Conservation (phyloP, 192 early-diverging fungal genomes). For the Mortierella alpina region DNA sequence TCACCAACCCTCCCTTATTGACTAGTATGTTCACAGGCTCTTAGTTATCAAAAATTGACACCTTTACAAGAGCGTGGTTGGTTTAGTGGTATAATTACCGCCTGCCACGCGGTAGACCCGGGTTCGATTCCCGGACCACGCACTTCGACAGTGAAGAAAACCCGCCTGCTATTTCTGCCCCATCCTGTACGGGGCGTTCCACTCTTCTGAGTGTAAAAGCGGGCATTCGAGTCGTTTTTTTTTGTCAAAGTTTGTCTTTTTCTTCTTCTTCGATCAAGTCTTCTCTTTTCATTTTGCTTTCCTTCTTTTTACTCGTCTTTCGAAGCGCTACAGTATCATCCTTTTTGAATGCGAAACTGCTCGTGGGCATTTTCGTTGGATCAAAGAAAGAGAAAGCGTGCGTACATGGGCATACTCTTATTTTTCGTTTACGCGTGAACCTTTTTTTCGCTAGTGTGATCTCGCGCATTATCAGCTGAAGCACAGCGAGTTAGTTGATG, state of each 20-base stretch:
- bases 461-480: too few species aligned
- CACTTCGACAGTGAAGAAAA: conserved; percentile 29
- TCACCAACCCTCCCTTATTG: too few species aligned
- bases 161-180: conserved; percentile 3
- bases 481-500: too few species aligned
- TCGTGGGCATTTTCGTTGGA: too few species aligned
- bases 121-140: conserved; percentile 83
- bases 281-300: background rate
- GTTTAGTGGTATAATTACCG: conserved; percentile 85
- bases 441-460: too few species aligned
- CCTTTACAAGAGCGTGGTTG: conserved; percentile 36
- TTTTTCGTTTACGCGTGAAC: too few species aligned
- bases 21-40: too few species aligned
- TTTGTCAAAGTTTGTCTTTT: background rate
- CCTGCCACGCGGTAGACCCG: conserved; percentile 86
- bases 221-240: conserved; percentile 3
- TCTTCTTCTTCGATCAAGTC: background rate
- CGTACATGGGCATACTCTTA: too few species aligned
- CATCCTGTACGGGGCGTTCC: background rate
- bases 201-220: conserved; percentile 7
- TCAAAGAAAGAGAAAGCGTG: too few species aligned
- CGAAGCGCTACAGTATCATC: too few species aligned
- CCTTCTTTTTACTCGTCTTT: background rate
- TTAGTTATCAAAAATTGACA: background rate
- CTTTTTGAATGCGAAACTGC: too few species aligned